phyloP scores from a whole-genome alignment of 2,329 filamentous ascomycete genomes.

The Sclerotinia glacialis region DNA sequence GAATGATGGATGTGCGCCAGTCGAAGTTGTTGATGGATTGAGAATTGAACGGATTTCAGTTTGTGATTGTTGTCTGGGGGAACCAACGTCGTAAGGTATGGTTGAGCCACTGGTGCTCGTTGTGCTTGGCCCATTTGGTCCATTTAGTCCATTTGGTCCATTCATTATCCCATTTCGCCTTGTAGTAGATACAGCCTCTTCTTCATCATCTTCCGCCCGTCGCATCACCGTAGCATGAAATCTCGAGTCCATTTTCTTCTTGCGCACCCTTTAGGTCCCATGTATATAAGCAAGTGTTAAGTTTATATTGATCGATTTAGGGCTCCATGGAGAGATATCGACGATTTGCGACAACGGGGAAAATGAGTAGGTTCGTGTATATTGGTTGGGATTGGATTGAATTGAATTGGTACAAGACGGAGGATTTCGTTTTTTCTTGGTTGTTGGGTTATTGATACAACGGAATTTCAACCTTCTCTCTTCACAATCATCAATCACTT shows the following conservation, averaged over 20 bases:
- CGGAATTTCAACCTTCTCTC: constrained; percentile 7
- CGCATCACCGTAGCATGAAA: constrained; percentile 39
- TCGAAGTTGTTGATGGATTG: constrained; percentile 15
- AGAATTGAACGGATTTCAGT: constrained; percentile 16
- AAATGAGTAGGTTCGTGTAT: neutral
- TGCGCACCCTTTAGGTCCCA: constrained; percentile 27
- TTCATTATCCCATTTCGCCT: constrained; percentile 25
- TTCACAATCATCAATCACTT: constrained; percentile 17
- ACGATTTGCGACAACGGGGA: constrained; percentile 14
- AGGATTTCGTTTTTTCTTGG: constrained; percentile 18
- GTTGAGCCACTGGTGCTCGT: constrained; percentile 11
- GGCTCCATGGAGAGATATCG: constrained; percentile 32
- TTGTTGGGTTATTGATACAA: constrained; percentile 22
- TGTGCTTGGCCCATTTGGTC: constrained; percentile 20
- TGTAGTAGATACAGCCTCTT: constrained; percentile 2
- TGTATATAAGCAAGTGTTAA: constrained; percentile 14
- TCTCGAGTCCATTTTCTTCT: constrained; percentile 33
- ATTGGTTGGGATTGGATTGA: neutral
- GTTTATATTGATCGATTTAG: constrained; percentile 23
- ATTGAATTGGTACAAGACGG: constrained; percentile 9
- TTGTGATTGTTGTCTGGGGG: constrained; percentile 18
- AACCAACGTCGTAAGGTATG: constrained; percentile 13
- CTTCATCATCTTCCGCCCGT: constrained; percentile 31
- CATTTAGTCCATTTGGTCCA: constrained; percentile 23
- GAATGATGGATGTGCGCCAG: constrained; percentile 37